These are phyloP conservation scores for Tetradesmus lagerheimii DNA, from an alignment of 139 green algal genomes.

Conservation along the genomic window DNA sequence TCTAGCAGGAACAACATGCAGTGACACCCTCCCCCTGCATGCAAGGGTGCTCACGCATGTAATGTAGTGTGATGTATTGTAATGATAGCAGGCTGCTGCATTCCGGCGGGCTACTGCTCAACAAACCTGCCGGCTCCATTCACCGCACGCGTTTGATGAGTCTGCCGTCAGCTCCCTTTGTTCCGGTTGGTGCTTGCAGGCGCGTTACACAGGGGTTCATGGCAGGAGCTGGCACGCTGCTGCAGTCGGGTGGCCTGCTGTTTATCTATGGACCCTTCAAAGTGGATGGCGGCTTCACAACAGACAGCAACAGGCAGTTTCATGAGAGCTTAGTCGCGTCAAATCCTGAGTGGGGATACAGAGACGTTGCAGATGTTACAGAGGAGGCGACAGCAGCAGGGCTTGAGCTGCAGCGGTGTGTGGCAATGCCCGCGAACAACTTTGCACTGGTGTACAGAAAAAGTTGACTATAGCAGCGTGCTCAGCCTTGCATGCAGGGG, in stretches of 20 bases:
- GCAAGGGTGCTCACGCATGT: neutral
- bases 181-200: neutral
- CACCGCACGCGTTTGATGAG: too few species aligned
- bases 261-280: slow-evolving; percentile 43
- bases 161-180: too few species aligned
- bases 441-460: slow-evolving; percentile 19
- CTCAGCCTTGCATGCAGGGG: too few species aligned
- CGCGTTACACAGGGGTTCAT: slow-evolving; percentile 2
- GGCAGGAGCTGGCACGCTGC: slow-evolving; percentile 16
- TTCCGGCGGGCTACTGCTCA: neutral
- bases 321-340: neutral
- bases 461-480: too few species aligned
- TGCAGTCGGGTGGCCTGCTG: slow-evolving; percentile 16
- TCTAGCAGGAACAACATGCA: neutral
- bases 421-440: slow-evolving; percentile 38
- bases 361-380: slow-evolving; percentile 16
- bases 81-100: neutral
- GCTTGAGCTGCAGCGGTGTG: neutral
- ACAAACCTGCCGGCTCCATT: neutral
- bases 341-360: slow-evolving; percentile 40
- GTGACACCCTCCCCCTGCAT: neutral
- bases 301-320: slow-evolving; percentile 28
- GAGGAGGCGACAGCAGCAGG: slow-evolving; percentile 7
- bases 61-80: neutral
- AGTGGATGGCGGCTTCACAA: slow-evolving; percentile 13